Evolutionary conservation across 805 yeast genomes (phyloP).

Genomic region (Naumovozyma castellii): DNA sequence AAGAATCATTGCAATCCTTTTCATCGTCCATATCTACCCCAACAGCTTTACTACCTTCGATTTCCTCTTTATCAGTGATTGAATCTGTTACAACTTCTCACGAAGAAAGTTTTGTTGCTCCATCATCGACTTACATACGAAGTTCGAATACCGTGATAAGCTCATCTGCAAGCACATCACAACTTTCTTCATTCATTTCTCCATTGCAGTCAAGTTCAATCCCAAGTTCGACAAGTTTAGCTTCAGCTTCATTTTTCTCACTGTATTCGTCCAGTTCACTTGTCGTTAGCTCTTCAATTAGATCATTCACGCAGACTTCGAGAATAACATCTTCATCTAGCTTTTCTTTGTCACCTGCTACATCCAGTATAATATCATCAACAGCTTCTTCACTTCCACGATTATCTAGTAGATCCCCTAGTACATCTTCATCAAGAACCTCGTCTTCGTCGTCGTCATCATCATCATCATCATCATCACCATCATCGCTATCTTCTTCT

Average conservation of each 20-base stretch:
- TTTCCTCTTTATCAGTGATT: too few species aligned
- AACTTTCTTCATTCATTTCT: not conserved
- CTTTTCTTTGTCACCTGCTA: conserved; percentile 1
- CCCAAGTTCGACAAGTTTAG: not conserved
- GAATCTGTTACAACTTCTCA: too few species aligned
- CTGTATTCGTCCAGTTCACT: too few species aligned
- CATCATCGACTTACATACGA: too few species aligned
- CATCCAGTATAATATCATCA: conserved; percentile 1
- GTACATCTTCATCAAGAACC: conserved; percentile 2
- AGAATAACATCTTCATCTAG: conserved; percentile 2
- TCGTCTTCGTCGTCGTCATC: conserved; percentile 4
- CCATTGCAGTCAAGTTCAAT: not conserved
- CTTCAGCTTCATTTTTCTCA: not conserved
- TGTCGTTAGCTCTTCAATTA: too few species aligned
- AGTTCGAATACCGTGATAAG: not conserved
- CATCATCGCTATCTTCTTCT: conserved; percentile 3
- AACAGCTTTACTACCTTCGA: too few species aligned
- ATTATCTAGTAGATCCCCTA: not conserved
- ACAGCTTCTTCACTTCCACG: conserved; percentile 2
- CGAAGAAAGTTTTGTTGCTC: too few species aligned
- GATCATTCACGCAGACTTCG: conserved; percentile 5
- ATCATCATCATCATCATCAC: conserved; percentile 2
- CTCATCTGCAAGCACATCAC: not conserved
- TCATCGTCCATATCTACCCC: too few species aligned
- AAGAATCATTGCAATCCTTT: too few species aligned